Conservation (phyloP, 2,329 filamentous ascomycete genomes). For the Akanthomyces uredinophilus region DNA sequence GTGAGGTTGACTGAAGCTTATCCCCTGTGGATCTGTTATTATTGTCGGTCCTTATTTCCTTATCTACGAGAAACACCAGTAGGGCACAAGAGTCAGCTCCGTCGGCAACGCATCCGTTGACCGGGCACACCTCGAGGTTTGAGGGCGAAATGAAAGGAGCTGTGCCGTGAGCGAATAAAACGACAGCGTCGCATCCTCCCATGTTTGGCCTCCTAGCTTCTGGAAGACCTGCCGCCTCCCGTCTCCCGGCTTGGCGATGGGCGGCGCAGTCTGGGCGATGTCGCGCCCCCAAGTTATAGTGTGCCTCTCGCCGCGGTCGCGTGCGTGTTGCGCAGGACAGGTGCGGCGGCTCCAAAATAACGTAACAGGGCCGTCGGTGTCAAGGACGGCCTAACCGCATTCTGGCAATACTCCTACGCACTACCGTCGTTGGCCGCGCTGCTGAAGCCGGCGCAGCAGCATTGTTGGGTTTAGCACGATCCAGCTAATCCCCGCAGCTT, state of each 20-base stretch:
- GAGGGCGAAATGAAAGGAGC: background rate
- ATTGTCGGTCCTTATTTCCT: background rate
- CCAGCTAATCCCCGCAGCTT: background rate
- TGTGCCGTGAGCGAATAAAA: background rate
- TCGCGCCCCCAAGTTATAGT: background rate
- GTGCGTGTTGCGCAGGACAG: background rate
- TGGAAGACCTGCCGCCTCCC: background rate
- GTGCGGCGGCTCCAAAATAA: background rate
- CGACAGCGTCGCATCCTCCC: background rate
- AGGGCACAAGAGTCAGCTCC: background rate
- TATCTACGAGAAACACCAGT: background rate
- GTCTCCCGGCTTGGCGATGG: constrained; percentile 8
- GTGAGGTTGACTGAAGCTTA: background rate
- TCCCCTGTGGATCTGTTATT: background rate
- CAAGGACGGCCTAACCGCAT: background rate
- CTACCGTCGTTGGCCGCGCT: background rate
- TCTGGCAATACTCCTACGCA: background rate
- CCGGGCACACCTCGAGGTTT: background rate
- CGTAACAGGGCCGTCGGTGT: background rate
- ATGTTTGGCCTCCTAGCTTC: background rate
- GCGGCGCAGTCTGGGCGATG: background rate
- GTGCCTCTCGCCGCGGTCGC: background rate
- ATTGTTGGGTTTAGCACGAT: background rate
- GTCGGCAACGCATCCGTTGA: background rate
- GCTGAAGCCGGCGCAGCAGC: background rate